Evolutionary conservation across 2,329 filamentous ascomycete species (phyloP).

Genomic region (Ceratocystiopsis minuta): DNA sequence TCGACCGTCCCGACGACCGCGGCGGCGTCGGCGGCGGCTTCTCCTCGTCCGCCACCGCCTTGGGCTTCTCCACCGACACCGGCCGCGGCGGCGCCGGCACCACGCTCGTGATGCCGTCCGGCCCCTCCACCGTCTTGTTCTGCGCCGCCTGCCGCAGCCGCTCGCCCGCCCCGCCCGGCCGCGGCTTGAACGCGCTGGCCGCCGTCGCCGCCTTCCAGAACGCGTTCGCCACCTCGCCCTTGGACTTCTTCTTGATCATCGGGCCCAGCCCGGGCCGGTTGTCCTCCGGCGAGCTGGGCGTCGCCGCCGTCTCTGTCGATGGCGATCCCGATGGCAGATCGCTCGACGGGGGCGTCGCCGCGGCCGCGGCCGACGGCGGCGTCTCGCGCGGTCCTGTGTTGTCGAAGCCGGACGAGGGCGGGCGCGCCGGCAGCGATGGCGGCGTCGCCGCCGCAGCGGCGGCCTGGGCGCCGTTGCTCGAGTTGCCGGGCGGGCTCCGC

Average conservation of each 20-base stretch:
- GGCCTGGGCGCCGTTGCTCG: not conserved
- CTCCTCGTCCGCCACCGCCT: slow-evolving; percentile 14
- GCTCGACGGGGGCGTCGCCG: too few relatives aligned
- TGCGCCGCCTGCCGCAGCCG: slow-evolving; percentile 44
- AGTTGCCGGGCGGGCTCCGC: slow-evolving; percentile 4
- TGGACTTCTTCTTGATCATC: slow-evolving; percentile 69
- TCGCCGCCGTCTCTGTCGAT: not conserved
- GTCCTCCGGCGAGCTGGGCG: slow-evolving; percentile 14
- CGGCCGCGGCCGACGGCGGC: not conserved
- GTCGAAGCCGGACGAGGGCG: not conserved
- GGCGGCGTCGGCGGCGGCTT: slow-evolving; percentile 17
- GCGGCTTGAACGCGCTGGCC: slow-evolving; percentile 62
- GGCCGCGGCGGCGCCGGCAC: slow-evolving; percentile 56
- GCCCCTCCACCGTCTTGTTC: slow-evolving; percentile 43
- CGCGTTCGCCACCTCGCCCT: slow-evolving; percentile 53
- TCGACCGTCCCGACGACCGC: slow-evolving; percentile 25
- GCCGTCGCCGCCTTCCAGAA: slow-evolving; percentile 68
- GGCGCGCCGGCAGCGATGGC: not conserved
- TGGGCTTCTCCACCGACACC: slow-evolving; percentile 19
- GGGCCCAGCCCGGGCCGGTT: slow-evolving; percentile 63
- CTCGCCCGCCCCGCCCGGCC: slow-evolving; percentile 72
- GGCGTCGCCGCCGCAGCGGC: not conserved
- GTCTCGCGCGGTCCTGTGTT: slow-evolving; percentile 1
- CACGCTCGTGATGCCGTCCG: slow-evolving; percentile 79
- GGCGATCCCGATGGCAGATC: slow-evolving; percentile 7